Evolutionary conservation across 164 flowering plant species (phyloP).

Genomic region (Vitis rupestris): DNA sequence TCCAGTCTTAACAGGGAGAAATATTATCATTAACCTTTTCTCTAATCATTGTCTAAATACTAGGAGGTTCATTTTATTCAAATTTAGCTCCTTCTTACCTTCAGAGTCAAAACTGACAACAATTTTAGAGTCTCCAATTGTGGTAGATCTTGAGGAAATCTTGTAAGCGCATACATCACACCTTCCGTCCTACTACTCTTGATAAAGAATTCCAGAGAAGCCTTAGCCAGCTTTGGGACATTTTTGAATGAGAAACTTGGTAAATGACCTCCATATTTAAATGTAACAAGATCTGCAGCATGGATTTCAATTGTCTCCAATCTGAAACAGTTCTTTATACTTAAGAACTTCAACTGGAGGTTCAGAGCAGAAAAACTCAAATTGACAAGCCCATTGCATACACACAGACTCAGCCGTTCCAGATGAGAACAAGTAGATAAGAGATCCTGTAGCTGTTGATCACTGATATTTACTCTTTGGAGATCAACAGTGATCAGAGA

Average conservation of each 20-base stretch:
- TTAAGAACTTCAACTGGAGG: conserved; percentile 5
- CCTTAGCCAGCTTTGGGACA: conserved; percentile 8
- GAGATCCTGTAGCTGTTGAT: conserved; percentile 10
- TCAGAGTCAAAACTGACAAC: conserved; percentile 1
- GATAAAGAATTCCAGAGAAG: conserved; percentile 5
- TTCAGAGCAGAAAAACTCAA: conserved; percentile 1
- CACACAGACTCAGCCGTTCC: conserved; percentile 2
- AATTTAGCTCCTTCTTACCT: background rate
- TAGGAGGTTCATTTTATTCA: background rate
- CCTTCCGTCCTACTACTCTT: conserved; percentile 1
- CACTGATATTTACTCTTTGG: conserved; percentile 4
- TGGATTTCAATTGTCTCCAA: conserved; percentile 5
- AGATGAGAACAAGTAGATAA: conserved; percentile 7
- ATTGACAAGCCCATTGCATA: conserved; percentile 8
- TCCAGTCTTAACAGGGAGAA: background rate
- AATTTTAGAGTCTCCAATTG: conserved; percentile 14
- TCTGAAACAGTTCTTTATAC: conserved; percentile 4
- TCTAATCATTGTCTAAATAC: background rate
- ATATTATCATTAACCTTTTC: background rate
- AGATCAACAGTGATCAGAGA: conserved; percentile 11
- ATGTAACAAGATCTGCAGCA: conserved; percentile 5
- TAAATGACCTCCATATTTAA: conserved; percentile 13
- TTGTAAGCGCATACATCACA: conserved; percentile 9
- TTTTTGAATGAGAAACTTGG: conserved; percentile 7
- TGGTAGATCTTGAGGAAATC: conserved; percentile 10